These are phyloP conservation scores for Chaetomium tenue DNA, from an alignment of 495 filamentous ascomycete genomes.

Conservation along the genomic window DNA sequence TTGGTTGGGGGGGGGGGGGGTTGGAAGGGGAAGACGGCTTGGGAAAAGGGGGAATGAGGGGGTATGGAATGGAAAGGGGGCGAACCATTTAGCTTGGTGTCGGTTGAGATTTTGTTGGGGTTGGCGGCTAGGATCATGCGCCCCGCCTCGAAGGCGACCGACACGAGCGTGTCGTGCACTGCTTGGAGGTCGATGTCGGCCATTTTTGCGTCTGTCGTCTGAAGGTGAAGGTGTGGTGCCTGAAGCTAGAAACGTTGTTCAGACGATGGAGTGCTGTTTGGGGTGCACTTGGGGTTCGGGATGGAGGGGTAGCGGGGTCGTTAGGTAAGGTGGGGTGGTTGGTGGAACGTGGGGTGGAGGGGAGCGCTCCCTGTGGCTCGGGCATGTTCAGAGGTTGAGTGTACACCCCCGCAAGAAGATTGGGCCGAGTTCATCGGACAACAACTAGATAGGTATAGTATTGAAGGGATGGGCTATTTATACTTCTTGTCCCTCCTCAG, in stretches of 20 bases:
- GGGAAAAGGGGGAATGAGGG: too few relatives aligned
- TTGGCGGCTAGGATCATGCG: conserved; percentile 76
- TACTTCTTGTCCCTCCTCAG: too few relatives aligned
- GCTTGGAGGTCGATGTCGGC: conserved; percentile 63
- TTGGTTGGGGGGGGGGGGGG: conserved; percentile 6
- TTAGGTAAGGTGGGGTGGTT: neutral
- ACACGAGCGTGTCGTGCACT: conserved; percentile 75
- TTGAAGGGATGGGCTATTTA: too few relatives aligned
- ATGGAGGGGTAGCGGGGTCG: conserved; percentile 5
- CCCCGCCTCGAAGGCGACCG: conserved; percentile 73
- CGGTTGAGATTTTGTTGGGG: conserved; percentile 59
- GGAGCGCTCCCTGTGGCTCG: too few relatives aligned
- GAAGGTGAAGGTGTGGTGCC: neutral
- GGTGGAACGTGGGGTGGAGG: too few relatives aligned
- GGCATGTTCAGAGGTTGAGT: too few relatives aligned
- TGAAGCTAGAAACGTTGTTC: too few relatives aligned
- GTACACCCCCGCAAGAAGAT: too few relatives aligned
- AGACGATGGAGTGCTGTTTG: neutral
- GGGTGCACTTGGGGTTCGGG: neutral
- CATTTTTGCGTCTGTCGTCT: neutral
- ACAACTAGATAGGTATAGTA: too few relatives aligned
- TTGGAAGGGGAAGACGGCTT: conserved; percentile 25
- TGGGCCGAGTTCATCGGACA: too few relatives aligned
- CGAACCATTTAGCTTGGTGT: conserved; percentile 82
- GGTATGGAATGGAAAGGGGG: conserved; percentile 5